These are phyloP conservation scores for Phaeodactylum tricornutum DNA, from an alignment of 108 stramenopile species.

Conservation along the genomic window DNA sequence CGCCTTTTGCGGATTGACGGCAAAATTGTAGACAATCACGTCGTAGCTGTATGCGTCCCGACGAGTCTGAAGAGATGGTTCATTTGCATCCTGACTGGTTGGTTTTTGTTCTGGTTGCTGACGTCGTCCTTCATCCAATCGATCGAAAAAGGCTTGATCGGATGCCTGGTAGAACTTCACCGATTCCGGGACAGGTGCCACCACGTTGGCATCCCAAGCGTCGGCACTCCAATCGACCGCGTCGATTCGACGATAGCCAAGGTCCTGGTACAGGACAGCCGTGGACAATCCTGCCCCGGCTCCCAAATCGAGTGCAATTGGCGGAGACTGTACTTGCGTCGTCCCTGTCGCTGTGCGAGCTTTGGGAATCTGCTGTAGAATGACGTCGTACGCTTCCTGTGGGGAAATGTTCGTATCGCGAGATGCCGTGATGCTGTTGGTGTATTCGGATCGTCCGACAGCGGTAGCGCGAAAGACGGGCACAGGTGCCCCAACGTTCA, in stretches of 20 bases:
- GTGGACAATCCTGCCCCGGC: conserved; percentile 82
- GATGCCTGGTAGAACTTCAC: conserved; percentile 66
- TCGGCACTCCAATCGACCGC: conserved; percentile 76
- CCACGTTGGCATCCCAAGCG: conserved; percentile 65
- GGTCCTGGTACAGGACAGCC: conserved; percentile 44
- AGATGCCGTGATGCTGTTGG: conserved; percentile 69
- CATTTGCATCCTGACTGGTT: conserved; percentile 1
- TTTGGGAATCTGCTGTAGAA: conserved; percentile 10
- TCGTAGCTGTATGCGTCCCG: conserved; percentile 32
- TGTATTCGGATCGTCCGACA: conserved; percentile 35
- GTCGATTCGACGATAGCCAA: conserved; percentile 63
- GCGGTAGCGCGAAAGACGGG: conserved; percentile 14
- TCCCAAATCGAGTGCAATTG: conserved; percentile 75
- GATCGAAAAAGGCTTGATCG: conserved; percentile 62
- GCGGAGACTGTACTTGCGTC: conserved; percentile 2
- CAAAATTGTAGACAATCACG: conserved; percentile 77
- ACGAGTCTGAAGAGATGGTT: not conserved
- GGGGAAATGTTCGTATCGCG: conserved; percentile 83
- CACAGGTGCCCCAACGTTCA: not conserved
- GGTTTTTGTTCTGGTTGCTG: conserved; percentile 6
- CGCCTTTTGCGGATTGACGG: conserved; percentile 69
- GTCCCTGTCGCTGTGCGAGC: not conserved
- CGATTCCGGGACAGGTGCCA: conserved; percentile 41
- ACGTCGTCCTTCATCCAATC: too few species aligned
- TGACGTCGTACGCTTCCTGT: conserved; percentile 70